These are phyloP conservation scores for Amanita pallidorosea DNA, from an alignment of 768 basidiomycete genomes.

Conservation along the genomic window DNA sequence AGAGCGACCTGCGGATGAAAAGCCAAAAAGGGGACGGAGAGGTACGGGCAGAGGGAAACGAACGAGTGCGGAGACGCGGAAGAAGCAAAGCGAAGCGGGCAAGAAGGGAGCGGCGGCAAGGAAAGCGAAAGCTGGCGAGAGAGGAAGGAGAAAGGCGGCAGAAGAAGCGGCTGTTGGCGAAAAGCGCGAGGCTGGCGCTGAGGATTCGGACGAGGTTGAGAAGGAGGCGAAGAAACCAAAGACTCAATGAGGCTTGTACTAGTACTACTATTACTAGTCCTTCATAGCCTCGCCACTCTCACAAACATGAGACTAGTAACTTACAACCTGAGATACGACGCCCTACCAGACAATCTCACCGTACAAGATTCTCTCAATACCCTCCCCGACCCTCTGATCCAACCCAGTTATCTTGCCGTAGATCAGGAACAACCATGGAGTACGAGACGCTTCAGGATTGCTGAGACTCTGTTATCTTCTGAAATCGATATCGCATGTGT, in stretches of 20 bases:
- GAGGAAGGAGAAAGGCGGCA: not conserved
- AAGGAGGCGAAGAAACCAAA: conserved; percentile 15
- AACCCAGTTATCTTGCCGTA: conserved; percentile 19
- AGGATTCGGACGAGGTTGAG: conserved; percentile 7
- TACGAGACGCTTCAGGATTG: conserved; percentile 33
- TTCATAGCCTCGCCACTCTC: not conserved
- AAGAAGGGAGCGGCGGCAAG: not conserved
- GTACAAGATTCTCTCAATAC: conserved; percentile 32
- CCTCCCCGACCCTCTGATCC: conserved; percentile 29
- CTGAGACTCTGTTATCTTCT: conserved; percentile 31
- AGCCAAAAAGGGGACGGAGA: conserved; percentile 1
- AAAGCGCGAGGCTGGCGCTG: conserved; percentile 11
- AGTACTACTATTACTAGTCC: too few species aligned
- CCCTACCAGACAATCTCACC: conserved; percentile 36
- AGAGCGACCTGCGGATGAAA: conserved; percentile 4
- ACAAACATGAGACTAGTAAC: conserved; percentile 24
- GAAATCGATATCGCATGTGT: conserved; percentile 28
- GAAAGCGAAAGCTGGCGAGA: not conserved
- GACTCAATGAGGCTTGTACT: too few species aligned
- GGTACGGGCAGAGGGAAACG: not conserved
- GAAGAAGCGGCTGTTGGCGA: conserved; percentile 11
- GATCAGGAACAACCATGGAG: conserved; percentile 46
- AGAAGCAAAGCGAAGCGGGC: not conserved
- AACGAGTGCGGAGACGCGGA: not conserved
- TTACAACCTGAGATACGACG: conserved; percentile 47